These are phyloP conservation scores for Penicillium nucicola DNA, from an alignment of 495 filamentous ascomycete genomes.

Conservation along the genomic window DNA sequence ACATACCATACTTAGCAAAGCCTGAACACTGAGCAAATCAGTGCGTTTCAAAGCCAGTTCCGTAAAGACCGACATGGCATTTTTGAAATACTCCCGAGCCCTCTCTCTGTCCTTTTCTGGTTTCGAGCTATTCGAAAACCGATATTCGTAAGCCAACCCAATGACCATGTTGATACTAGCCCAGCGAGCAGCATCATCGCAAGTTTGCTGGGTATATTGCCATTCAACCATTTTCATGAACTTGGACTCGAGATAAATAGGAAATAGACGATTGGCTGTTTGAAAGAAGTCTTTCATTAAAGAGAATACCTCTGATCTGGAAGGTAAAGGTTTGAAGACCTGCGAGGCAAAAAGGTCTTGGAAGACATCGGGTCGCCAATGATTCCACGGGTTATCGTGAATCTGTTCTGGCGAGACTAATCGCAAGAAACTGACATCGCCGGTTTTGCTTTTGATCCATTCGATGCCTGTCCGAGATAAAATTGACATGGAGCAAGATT, in stretches of 20 bases:
- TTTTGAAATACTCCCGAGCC: slow-evolving; percentile 91
- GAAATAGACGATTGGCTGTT: slow-evolving; percentile 96
- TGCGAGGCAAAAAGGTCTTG: slow-evolving; percentile 80
- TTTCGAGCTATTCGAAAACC: slow-evolving; percentile 83
- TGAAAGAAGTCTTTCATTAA: slow-evolving; percentile 88
- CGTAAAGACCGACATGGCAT: slow-evolving; percentile 84
- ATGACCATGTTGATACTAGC: slow-evolving; percentile 90
- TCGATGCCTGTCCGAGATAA: slow-evolving; percentile 92
- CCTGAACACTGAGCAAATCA: slow-evolving; percentile 90
- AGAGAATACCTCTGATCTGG: slow-evolving; percentile 73
- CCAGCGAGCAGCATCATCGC: slow-evolving; percentile 94
- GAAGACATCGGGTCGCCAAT: slow-evolving; percentile 93
- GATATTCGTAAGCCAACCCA: slow-evolving; percentile 82
- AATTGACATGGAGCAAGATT: slow-evolving; percentile 90
- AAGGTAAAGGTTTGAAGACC: slow-evolving; percentile 74
- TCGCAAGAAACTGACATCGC: slow-evolving; percentile 80
- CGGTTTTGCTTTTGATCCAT: slow-evolving; percentile 96
- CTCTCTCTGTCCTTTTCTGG: slow-evolving; percentile 84
- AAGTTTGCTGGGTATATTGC: slow-evolving; percentile 88
- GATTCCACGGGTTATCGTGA: slow-evolving; percentile 79
- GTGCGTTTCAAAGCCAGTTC: slow-evolving; percentile 92
- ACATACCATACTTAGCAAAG: slow-evolving; percentile 80
- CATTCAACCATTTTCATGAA: slow-evolving; percentile 94
- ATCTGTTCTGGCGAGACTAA: slow-evolving; percentile 71
- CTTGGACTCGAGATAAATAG: slow-evolving; percentile 88